Evolutionary conservation across 352 stramenopile genomes (phyloP).

Genomic region (Globisporangium irregulare): DNA sequence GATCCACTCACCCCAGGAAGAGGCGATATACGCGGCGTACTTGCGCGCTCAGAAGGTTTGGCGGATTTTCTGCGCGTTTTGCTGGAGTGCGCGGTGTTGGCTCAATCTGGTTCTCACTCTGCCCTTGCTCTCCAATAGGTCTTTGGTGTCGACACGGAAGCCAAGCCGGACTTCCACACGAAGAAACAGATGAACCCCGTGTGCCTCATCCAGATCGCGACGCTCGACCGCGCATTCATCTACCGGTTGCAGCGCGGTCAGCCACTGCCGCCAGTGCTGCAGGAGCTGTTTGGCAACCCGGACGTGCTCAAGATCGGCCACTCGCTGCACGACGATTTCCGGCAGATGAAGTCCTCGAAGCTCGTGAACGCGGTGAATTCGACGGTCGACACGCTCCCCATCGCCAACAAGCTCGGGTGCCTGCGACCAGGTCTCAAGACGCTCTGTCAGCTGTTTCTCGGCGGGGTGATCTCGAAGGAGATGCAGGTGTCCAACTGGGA

Average conservation of each 20-base stretch:
- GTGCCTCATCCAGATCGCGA: constrained; percentile 77
- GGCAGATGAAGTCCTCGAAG: constrained; percentile 48
- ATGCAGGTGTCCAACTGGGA: constrained; percentile 89
- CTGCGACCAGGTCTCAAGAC: constrained; percentile 69
- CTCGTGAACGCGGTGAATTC: constrained; percentile 60
- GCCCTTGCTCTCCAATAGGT: constrained; percentile 3
- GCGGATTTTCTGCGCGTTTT: background rate
- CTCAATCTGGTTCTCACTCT: background rate
- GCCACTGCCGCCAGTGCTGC: constrained; percentile 52
- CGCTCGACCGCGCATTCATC: constrained; percentile 67
- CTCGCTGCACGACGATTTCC: constrained; percentile 75
- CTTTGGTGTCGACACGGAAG: constrained; percentile 78
- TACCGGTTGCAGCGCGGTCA: constrained; percentile 61
- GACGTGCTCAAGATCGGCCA: constrained; percentile 75
- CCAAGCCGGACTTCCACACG: constrained; percentile 61
- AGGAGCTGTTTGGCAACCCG: constrained; percentile 52
- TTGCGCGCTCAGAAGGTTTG: constrained; percentile 42
- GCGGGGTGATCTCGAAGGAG: constrained; percentile 66
- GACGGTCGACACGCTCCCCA: constrained; percentile 78
- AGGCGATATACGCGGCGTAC: constrained; percentile 44
- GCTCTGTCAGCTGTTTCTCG: constrained; percentile 72
- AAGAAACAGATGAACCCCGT: constrained; percentile 61
- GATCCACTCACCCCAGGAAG: constrained; percentile 62
- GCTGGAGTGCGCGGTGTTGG: background rate
- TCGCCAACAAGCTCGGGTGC: constrained; percentile 76